Conservation (phyloP, 202 grass and related monocot genomes). For the Setaria viridis region DNA sequence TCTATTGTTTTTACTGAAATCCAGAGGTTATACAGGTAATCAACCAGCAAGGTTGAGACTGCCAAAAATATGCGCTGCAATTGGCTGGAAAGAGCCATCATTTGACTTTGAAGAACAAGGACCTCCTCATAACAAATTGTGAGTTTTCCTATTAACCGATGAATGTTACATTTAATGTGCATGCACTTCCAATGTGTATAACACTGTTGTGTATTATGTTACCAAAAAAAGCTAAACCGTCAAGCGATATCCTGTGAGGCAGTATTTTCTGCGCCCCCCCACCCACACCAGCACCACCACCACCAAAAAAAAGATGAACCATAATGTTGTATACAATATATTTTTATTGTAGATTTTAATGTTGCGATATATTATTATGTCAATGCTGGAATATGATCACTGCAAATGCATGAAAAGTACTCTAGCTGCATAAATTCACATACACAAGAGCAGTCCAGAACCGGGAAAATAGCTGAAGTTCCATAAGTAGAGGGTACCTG, state of each 20-base stretch:
- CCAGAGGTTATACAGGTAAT: slow-evolving; percentile 1
- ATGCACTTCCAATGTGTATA: neutral
- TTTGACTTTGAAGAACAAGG: slow-evolving; percentile 68
- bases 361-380: neutral
- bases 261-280: neutral
- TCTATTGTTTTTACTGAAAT: slow-evolving; percentile 41
- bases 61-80: slow-evolving; percentile 50
- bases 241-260: neutral
- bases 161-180: slow-evolving; percentile 20
- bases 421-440: neutral
- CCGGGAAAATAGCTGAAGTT: neutral
- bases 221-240: neutral
- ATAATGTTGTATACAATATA: slow-evolving; percentile 5
- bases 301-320: neutral
- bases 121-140: slow-evolving; percentile 50
- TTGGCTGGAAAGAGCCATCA: slow-evolving; percentile 50
- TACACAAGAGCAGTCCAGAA: neutral
- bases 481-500: neutral
- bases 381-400: neutral
- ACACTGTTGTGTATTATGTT: slow-evolving; percentile 10
- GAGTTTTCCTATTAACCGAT: slow-evolving; percentile 51
- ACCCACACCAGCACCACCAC: too few species aligned
- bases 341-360: neutral
- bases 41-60: slow-evolving; percentile 48
- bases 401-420: neutral